Evolutionary conservation across 352 stramenopile genomes (phyloP), one percentile per base, ranked within the genome.

Genomic region (Phytophthora pini): DNA sequence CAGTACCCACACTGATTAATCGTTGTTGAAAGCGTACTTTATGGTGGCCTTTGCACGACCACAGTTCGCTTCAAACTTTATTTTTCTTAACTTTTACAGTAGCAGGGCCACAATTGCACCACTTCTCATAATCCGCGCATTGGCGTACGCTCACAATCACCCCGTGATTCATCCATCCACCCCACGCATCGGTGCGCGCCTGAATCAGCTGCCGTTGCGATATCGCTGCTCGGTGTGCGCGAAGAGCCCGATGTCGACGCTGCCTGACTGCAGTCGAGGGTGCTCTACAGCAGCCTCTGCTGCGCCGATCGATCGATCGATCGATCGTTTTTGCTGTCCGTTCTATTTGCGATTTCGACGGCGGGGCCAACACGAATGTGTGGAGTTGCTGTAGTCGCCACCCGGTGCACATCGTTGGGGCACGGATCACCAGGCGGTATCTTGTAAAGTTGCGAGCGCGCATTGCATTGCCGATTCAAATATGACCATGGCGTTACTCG

Each of bases 371-470:
- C 39, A 38, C 39, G 39, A 49, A 59, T 20, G 24, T 29, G 44
- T 39, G 43, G 55, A 17, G 12, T 65, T 65, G 56, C 56, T 63
- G 45, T 63, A 65, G 57, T 65, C 57, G 47, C 38, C 57, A 65
- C 57, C 57, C 29, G 56, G 36, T 64, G 39, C 57, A 51, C 38
- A 65, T 65, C 57, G 10, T 17, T 20, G 17, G 13, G 20, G 39
- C 5, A 58, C 38, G 13, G 17, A 17, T 52, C 38, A 20, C 31
- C 57, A 65, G 46, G 26, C 38, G 39, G 17, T 38, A 65, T 65
- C 40, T 45, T 56, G 48, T 17, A 65, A 65, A 29, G 57, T 24
- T 56, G 5, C 46, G n/a, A 29, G 36, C 6, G 38, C 13, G 36
- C 9, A 54, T 41, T 5, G 17, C 47, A 29, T 7, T 43, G 29